Conservation (phyloP, 352 stramenopile species). For the Phytopythium aichiense region DNA sequence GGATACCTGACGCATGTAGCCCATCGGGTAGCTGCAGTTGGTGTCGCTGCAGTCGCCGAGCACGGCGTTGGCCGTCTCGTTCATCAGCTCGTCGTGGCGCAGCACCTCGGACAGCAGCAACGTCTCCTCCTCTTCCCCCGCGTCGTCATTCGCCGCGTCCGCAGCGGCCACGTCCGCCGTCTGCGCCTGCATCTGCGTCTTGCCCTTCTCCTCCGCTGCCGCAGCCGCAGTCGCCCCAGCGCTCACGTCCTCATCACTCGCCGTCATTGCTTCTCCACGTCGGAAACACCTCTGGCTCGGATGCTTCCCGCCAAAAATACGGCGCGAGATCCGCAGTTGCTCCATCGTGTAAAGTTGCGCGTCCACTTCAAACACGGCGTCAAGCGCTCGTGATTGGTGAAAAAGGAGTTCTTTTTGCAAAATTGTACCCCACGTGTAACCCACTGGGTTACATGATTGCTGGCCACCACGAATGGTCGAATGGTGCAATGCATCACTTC, state of each 20-base stretch:
- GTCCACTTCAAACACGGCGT: not conserved
- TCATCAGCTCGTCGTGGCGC: constrained; percentile 45
- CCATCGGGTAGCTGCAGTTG: constrained; percentile 66
- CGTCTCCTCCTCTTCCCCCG: constrained; percentile 33
- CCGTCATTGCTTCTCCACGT: constrained; percentile 1
- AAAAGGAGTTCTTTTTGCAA: no score
- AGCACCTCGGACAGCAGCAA: constrained; percentile 64
- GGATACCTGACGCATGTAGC: constrained; percentile 50
- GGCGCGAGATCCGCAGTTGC: not conserved
- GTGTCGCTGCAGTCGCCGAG: constrained; percentile 53
- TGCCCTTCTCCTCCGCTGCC: no score
- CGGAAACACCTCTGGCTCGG: not conserved
- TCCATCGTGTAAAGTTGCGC: not conserved
- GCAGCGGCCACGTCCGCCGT: not conserved
- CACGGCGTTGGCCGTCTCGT: constrained; percentile 54
- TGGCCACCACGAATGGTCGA: no score
- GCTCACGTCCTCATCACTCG: not conserved
- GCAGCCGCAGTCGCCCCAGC: not conserved
- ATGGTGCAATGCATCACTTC: not conserved
- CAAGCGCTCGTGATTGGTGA: no score
- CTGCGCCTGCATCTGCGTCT: constrained; percentile 1
- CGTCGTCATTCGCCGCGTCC: not conserved
- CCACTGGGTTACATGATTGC: no score
- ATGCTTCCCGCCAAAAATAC: constrained; percentile 12
- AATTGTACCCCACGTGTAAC: no score